Conservation (phyloP, 202 grass and related monocot genomes). For the Musa balbisiana region DNA sequence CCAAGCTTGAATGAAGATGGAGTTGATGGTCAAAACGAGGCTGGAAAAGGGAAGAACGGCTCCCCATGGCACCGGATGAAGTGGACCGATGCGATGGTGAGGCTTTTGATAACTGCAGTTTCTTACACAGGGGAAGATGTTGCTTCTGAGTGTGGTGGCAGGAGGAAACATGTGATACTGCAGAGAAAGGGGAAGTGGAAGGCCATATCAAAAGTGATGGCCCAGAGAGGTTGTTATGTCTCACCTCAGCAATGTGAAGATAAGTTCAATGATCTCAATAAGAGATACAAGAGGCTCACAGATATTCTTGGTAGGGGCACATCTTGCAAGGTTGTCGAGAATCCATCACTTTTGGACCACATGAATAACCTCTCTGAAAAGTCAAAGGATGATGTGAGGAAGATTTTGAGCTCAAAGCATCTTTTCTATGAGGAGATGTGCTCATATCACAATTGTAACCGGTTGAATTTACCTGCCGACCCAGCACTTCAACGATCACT, state of each 20-base stretch:
- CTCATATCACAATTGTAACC: slow-evolving; percentile 12
- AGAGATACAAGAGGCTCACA: slow-evolving; percentile 18
- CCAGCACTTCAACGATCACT: not conserved
- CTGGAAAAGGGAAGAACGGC: not conserved
- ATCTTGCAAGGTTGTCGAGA: slow-evolving; percentile 17
- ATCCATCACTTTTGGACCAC: slow-evolving; percentile 6
- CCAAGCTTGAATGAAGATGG: not conserved
- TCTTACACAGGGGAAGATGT: slow-evolving; percentile 5
- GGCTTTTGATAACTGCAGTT: slow-evolving; percentile 10
- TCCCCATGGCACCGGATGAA: slow-evolving; percentile 8
- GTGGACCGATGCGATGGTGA: not conserved
- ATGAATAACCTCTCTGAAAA: slow-evolving; percentile 15
- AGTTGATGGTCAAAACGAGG: not conserved
- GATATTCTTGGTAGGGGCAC: slow-evolving; percentile 15
- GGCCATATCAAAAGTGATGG: slow-evolving; percentile 12
- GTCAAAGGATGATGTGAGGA: slow-evolving; percentile 8
- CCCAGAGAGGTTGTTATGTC: not conserved
- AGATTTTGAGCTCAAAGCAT: slow-evolving; percentile 16
- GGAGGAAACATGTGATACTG: not conserved
- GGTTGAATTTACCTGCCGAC: slow-evolving; percentile 10
- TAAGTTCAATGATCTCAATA: slow-evolving; percentile 21
- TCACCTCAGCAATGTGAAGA: slow-evolving; percentile 17
- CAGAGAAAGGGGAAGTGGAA: slow-evolving; percentile 16
- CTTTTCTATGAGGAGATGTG: slow-evolving; percentile 17
- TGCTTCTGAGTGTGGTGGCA: slow-evolving; percentile 5